Base-by-base conservation (phyloP, 2,329 filamentous ascomycete species). In the Hypoxylon sp. region DNA sequence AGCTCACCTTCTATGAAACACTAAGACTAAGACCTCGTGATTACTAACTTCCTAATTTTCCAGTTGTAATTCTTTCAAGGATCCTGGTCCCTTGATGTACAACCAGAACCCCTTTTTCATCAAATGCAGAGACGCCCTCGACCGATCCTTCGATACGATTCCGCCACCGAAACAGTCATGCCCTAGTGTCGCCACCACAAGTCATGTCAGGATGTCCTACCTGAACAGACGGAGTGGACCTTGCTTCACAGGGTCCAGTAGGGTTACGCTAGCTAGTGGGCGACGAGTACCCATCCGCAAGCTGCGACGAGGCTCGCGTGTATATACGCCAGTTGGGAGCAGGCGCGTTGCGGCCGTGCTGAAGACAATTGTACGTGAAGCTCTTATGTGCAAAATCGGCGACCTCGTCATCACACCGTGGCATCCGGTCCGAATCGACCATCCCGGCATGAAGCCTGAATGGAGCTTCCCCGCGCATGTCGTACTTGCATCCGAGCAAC, bases 1-100 rank as follows among this genome's bases (percentile, higher is more conserved):
- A 45, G 19, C 25, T 56, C 36, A 25, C 23, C 7, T 13, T 11
- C 17, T 19, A 43, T 6, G 7, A n/a, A n/a, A n/a, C n/a, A n/a
- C 36, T 13, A 11, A n/a, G n/a, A 6, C 7, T 13, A 43, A 17
- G 1, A 43, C 9, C 3, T 43, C 2, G 19, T 21, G 3, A 21
- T 41, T 9, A 4, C 49, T 66, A 32, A 59, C 43, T 28, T 30
- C 11, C 19, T 17, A 21, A 49, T 48, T 36, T n/a, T 4, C 19
- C 30, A 76, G 73, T 9, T 89, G 87, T 79, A 89, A 88, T 74
- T 85, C 84, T 0, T 90, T 89, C 82, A 89, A 89, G 72, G 88
- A 90, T 65, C 79, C 84, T 0, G 88, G 88, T 0, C 86, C 87
- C 3, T 80, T 86, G 5, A 80, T 82, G 67, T 90, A 89, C 70